A percentile compares a stretch with the other conserved stretches of the same genome.
Conservation (phyloP, 1,284 basidiomycete genomes). For the Filobasidium uniguttulatum region DNA sequence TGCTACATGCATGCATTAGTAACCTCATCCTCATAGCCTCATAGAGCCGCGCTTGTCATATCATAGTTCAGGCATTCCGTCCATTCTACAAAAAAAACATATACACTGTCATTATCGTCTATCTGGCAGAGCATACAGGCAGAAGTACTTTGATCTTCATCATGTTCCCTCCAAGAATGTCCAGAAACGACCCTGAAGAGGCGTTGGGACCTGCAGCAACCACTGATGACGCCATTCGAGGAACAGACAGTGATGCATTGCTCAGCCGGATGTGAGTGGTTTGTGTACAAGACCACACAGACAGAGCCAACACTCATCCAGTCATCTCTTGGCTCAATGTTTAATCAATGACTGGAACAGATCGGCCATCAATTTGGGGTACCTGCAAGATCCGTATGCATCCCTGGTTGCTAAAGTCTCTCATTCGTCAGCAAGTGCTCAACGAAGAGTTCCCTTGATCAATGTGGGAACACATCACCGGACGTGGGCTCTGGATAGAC, state of each 20-base stretch:
- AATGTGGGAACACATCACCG: constrained; percentile 89
- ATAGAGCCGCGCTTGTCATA: too few species aligned
- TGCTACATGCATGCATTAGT: too few species aligned
- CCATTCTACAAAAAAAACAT: too few species aligned
- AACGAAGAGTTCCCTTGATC: constrained; percentile 57
- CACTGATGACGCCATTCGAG: constrained; percentile 49
- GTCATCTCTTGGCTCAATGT: background rate
- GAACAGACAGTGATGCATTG: constrained; percentile 60
- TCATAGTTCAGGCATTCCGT: too few species aligned
- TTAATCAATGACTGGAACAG: constrained; percentile 15
- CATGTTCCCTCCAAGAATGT: background rate
- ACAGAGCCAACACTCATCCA: constrained; percentile 9
- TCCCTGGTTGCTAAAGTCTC: constrained; percentile 32
- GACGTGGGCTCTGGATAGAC: constrained; percentile 60
- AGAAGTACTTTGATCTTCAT: too few species aligned
- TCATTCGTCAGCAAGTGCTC: background rate
- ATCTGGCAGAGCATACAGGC: too few species aligned
- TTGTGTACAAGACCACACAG: too few species aligned
- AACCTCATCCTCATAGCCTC: too few species aligned
- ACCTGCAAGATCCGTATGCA: constrained; percentile 52
- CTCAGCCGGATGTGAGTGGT: constrained; percentile 54
- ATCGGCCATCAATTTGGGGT: constrained; percentile 58
- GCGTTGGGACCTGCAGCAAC: background rate
- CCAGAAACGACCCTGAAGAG: background rate
- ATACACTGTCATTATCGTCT: too few species aligned